Evolutionary conservation across 2,329 filamentous ascomycete genomes (phyloP), one percentile per base, ranked within the genome.

Genomic region (Clonostachys solani): DNA sequence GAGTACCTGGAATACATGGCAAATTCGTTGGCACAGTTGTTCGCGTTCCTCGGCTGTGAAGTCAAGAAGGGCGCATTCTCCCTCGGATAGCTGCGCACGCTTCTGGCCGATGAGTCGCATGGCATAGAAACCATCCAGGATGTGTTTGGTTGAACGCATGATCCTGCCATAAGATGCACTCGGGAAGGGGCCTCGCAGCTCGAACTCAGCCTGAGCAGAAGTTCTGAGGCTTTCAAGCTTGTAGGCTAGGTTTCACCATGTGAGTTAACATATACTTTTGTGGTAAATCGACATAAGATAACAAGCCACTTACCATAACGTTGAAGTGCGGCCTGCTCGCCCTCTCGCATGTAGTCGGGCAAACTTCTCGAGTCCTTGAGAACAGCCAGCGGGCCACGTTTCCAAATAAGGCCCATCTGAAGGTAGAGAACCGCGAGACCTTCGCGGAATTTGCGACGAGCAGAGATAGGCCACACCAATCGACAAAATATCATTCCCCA

Each of bases 331-430:
- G 87, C 81, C 62, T 96, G 92, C 66, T 97, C 94, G 35, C 85
- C 81, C n/a, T 91, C 80, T 52, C 86, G 86, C 79, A 96, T 91
- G 63, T 95, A 97, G 6, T 83, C 81, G 35, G 77, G 68, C 5
- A 74, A 71, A 50, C 68, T 71, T 52, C 80, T 72, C 49, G 76
- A 81, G 42, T 83, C 76, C 1, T 84, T 71, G 47, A 96, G 77
- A 7, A 85, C 81, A 5, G 87, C 86, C 19, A 99, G 73, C 1
- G 94, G 94, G 9, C 95, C 92, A 41, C 92, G 83, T 68, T 92
- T 95, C 94, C 94, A 99, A 54, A 97, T 92, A 34, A 99, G 77
- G 15, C 91, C 89, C 83, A 99, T 92, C 49, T 95, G 89, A 7
- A 99, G 77, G 80, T 94, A 97, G 12, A 99, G 73, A n/a, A 96